A percentile compares a stretch with the other conserved stretches of the same genome.
Conservation (phyloP, 73 alveolate species). For the Paramecium sexaurelia region DNA sequence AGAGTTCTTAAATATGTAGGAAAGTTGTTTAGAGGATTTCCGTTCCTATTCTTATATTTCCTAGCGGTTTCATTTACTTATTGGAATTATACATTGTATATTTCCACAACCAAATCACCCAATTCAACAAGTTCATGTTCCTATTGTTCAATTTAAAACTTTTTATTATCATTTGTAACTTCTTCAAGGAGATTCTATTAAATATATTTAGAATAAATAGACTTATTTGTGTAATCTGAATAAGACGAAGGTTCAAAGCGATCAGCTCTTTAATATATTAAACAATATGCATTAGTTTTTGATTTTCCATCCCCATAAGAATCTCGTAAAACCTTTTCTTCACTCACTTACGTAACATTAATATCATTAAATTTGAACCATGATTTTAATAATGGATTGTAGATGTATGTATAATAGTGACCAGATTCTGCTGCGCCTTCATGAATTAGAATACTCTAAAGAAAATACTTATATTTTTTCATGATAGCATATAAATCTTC, state of each 20-base stretch:
- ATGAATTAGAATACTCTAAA: constrained; percentile 77
- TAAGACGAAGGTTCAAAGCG: not conserved
- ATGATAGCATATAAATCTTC: constrained; percentile 46
- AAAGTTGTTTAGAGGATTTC: not conserved
- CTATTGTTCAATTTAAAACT: not conserved
- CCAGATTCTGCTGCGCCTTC: constrained; percentile 86
- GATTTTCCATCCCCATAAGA: constrained; percentile 53
- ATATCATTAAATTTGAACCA: constrained; percentile 85
- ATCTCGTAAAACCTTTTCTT: constrained; percentile 73
- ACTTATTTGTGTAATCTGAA: constrained; percentile 24
- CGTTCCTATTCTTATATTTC: not conserved
- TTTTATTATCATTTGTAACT: constrained; percentile 5
- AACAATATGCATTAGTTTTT: constrained; percentile 53
- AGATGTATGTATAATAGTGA: constrained; percentile 82
- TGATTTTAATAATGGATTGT: constrained; percentile 65
- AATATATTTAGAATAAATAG: not conserved
- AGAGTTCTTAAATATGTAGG: not conserved
- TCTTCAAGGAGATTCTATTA: not conserved
- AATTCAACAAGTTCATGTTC: constrained; percentile 42
- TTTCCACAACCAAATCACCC: constrained; percentile 7
- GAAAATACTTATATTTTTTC: constrained; percentile 65
- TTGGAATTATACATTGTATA: not conserved
- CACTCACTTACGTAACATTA: constrained; percentile 71
- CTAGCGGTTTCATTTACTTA: constrained; percentile 40
- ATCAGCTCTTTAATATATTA: not conserved